phyloP scores from a whole-genome alignment of 2,329 filamentous ascomycete genomes.

The Xylaria sp. region DNA sequence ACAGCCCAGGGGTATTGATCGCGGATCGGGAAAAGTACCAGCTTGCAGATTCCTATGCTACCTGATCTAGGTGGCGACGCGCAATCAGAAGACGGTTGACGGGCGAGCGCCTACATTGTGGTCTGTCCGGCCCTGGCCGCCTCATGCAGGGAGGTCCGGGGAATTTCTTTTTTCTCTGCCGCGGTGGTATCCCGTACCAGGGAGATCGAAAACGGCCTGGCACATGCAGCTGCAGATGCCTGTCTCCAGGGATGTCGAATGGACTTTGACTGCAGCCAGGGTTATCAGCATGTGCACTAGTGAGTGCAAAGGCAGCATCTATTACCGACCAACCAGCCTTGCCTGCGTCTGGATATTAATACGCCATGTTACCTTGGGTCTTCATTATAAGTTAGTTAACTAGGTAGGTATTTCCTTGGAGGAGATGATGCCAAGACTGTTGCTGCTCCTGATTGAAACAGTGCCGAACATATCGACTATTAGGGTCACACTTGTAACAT shows the following conservation, averaged over 20 bases:
- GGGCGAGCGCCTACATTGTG: background rate
- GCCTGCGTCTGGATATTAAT: background rate
- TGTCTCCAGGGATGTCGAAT: slow-evolving; percentile 12
- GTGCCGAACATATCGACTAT: background rate
- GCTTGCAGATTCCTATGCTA: background rate
- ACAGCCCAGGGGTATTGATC: background rate
- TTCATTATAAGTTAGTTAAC: background rate
- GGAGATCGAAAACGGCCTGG: slow-evolving; percentile 20
- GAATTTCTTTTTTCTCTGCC: slow-evolving; percentile 26
- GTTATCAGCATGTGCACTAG: background rate
- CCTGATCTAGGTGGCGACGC: background rate
- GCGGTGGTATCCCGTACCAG: slow-evolving; percentile 23
- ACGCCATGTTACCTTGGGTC: slow-evolving; percentile 5
- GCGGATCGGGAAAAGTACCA: background rate
- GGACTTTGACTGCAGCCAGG: slow-evolving; percentile 7
- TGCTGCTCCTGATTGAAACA: background rate
- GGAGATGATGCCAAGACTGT: background rate
- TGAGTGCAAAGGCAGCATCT: slow-evolving; percentile 7
- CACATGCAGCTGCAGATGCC: slow-evolving; percentile 26
- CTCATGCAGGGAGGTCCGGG: slow-evolving; percentile 26
- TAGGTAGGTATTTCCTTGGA: background rate
- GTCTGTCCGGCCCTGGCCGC: slow-evolving; percentile 4
- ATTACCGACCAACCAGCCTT: slow-evolving; percentile 14
- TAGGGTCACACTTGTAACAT: background rate
- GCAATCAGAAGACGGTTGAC: background rate